Evolutionary conservation across 352 stramenopile species (phyloP).

Genomic region (Globisporangium irregulare): DNA sequence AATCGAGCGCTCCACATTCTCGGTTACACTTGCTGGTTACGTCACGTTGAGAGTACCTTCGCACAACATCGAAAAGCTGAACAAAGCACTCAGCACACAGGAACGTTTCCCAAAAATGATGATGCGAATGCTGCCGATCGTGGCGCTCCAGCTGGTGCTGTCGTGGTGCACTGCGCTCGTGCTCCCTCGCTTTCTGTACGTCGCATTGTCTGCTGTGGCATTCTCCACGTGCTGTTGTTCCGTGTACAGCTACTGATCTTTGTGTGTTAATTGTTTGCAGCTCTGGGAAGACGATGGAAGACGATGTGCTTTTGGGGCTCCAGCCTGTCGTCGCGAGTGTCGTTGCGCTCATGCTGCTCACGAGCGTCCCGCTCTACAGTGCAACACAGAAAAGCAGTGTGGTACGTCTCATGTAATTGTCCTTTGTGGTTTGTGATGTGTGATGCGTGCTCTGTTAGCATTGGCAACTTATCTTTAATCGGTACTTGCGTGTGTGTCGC

Average conservation of each 20-base stretch:
- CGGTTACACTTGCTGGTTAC: not conserved
- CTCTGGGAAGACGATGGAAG: constrained; percentile 37
- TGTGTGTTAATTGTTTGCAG: constrained; percentile 16
- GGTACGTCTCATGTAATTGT: not conserved
- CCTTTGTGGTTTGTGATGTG: not conserved
- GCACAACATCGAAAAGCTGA: not conserved
- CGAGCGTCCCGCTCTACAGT: constrained; percentile 28
- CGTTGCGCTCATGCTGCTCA: constrained; percentile 25
- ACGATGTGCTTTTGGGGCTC: constrained; percentile 42
- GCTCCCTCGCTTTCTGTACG: constrained; percentile 29
- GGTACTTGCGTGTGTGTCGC: not conserved
- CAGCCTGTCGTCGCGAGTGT: constrained; percentile 35
- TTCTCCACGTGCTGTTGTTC: not conserved
- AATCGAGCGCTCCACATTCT: not conserved
- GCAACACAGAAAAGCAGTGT: not conserved
- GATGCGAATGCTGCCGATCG: constrained; percentile 1
- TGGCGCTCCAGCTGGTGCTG: constrained; percentile 26
- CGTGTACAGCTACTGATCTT: not conserved
- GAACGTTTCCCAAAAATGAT: not conserved
- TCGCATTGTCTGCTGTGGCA: constrained; percentile 1
- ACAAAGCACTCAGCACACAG: not conserved
- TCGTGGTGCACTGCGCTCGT: constrained; percentile 15
- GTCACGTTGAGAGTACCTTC: not conserved
- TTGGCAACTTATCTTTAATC: not conserved
- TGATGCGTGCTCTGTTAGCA: not conserved